These are phyloP conservation scores for Solanum stenotomum DNA, from an alignment of 257 asterid species.

Conservation along the genomic window DNA sequence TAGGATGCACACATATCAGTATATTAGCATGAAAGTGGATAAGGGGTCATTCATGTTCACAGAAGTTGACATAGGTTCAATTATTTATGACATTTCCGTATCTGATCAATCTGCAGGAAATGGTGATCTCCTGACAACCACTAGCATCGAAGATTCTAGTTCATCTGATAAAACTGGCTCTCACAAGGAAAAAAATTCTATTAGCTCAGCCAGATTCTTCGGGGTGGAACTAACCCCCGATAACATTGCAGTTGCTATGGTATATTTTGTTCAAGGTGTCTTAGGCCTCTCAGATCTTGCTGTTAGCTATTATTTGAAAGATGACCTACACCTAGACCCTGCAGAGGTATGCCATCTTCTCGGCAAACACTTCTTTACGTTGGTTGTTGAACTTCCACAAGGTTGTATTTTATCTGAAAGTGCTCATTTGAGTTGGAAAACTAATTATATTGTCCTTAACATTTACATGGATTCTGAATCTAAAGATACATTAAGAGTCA, in stretches of 20 bases:
- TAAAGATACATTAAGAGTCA: not conserved
- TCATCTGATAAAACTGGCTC: constrained; percentile 29
- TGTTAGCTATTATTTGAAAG: constrained; percentile 87
- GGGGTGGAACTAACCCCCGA: constrained; percentile 90
- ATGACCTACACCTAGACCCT: constrained; percentile 90
- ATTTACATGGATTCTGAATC: not conserved
- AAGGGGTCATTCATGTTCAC: not conserved
- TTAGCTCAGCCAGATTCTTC: constrained; percentile 41
- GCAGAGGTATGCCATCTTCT: constrained; percentile 65
- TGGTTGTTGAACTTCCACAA: not conserved
- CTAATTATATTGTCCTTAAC: not conserved
- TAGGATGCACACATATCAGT: not conserved
- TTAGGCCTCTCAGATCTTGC: constrained; percentile 89
- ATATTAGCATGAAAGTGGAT: not conserved
- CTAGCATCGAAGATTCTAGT: constrained; percentile 35
- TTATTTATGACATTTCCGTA: not conserved
- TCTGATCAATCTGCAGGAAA: constrained; percentile 38
- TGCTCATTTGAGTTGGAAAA: not conserved
- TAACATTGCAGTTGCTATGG: constrained; percentile 93
- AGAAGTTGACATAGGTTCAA: not conserved
- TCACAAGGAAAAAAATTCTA: constrained; percentile 40
- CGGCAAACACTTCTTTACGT: not conserved
- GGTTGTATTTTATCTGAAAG: not conserved
- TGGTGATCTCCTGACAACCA: constrained; percentile 29
- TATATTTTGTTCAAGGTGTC: constrained; percentile 96